phyloP scores from a whole-genome alignment of 208 protist species.

The Herpetomonas samuelpessoai region DNA sequence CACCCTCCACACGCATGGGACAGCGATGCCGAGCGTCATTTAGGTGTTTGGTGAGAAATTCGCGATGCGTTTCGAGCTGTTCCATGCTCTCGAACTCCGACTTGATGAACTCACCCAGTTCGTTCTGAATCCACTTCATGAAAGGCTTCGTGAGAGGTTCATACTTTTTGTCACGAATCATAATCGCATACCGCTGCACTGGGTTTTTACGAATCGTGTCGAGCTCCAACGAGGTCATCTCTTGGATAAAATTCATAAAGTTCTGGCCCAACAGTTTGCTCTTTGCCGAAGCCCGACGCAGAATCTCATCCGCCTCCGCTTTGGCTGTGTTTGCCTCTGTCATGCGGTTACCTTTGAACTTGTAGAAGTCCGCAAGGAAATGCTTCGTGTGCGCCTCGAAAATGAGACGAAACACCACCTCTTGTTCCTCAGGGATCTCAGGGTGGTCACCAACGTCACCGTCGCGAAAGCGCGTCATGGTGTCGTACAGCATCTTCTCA shows the following conservation, averaged over 20 bases:
- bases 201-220: conserved; percentile 86
- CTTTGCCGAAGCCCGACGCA: conserved; percentile 76
- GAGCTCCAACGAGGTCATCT: conserved; percentile 86
- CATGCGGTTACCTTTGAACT: conserved; percentile 69
- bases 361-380: conserved; percentile 86
- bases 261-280: conserved; percentile 78
- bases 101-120: conserved; percentile 69
- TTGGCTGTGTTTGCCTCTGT: conserved; percentile 74
- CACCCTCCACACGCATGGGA: conserved; percentile 61
- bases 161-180: conserved; percentile 77
- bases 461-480: conserved; percentile 67
- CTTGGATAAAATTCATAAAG: conserved; percentile 90
- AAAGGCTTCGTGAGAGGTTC: conserved; percentile 75
- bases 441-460: conserved; percentile 81
- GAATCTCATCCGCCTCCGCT: conserved; percentile 76
- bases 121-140: conserved; percentile 82
- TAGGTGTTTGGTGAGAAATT: conserved; percentile 64
- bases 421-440: conserved; percentile 59
- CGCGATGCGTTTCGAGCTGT: conserved; percentile 75
- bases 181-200: conserved; percentile 76
- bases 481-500: conserved; percentile 78
- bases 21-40: conserved; percentile 64
- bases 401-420: conserved; percentile 70
- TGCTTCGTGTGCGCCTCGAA: conserved; percentile 89
- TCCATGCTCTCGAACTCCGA: conserved; percentile 67